phyloP scores from a whole-genome alignment of 1,139 yeast genomes.

The Barnettozyma hawaiiensis region DNA sequence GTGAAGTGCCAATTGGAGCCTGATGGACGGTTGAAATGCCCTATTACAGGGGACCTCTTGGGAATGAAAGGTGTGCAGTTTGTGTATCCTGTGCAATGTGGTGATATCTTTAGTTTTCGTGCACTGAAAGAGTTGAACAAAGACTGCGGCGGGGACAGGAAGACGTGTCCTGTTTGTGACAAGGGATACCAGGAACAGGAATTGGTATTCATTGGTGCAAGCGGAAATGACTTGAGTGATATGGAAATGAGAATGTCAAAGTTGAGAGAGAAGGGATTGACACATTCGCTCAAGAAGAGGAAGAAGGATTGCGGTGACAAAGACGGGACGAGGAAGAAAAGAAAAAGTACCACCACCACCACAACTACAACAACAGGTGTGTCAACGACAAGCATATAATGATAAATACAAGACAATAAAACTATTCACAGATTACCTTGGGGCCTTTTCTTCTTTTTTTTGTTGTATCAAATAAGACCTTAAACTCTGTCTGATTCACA shows the following conservation, averaged over 20 bases:
- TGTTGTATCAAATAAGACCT: no score
- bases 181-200: constrained; percentile 28
- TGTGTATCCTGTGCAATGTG: constrained; percentile 48
- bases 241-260: constrained; percentile 33
- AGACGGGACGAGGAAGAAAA: constrained; percentile 1
- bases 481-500: no score
- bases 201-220: constrained; percentile 36
- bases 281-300: constrained; percentile 46
- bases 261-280: constrained; percentile 33
- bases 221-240: constrained; percentile 23
- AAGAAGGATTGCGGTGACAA: constrained; percentile 10
- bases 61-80: constrained; percentile 33
- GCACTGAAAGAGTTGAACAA: constrained; percentile 5
- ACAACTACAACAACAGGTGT: background rate
- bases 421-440: constrained; percentile 2
- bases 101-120: constrained; percentile 40
- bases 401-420: constrained; percentile 1
- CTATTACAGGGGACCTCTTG: constrained; percentile 39
- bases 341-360: background rate
- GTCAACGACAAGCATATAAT: background rate
- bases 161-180: constrained; percentile 41
- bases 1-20: constrained; percentile 28
- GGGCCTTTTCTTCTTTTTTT: no score
- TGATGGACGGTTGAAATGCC: constrained; percentile 42
- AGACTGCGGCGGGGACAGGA: constrained; percentile 12